phyloP scores from a whole-genome alignment of 108 stramenopile species.

The Cyclotella atomus region DNA sequence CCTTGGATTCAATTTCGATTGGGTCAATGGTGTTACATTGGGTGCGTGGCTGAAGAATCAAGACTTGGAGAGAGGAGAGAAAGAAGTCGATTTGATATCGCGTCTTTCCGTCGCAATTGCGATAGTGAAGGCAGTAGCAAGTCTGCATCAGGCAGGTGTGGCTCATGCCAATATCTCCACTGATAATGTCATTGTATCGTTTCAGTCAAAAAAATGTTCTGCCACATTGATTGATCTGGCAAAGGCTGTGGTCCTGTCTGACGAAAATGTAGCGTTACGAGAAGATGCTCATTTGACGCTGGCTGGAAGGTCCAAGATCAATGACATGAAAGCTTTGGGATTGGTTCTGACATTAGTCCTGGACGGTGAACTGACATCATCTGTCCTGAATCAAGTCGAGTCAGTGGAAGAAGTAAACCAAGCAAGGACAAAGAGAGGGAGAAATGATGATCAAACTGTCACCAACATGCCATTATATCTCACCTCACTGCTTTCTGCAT shows the following conservation, averaged over 20 bases:
- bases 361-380: neutral
- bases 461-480: slow-evolving; percentile 21
- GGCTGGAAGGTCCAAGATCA: neutral
- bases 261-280: neutral
- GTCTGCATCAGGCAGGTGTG: slow-evolving; percentile 12
- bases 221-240: neutral
- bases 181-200: slow-evolving; percentile 11
- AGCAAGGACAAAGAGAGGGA: slow-evolving; percentile 2
- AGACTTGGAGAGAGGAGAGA: neutral
- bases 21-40: slow-evolving; percentile 10
- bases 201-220: neutral
- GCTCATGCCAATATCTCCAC: neutral
- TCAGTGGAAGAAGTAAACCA: neutral
- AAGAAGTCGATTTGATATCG: neutral
- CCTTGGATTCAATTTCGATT: slow-evolving; percentile 6
- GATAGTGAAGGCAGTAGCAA: slow-evolving; percentile 10
- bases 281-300: neutral
- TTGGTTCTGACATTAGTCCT: neutral
- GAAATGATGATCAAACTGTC: neutral
- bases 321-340: slow-evolving; percentile 15
- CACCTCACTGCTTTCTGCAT: slow-evolving; percentile 3
- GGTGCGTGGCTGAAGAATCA: neutral
- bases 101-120: slow-evolving; percentile 13
- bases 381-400: neutral
- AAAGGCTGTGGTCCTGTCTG: neutral